Conservation (phyloP, 192 early-diverging fungal species). For the Funneliformis geosporum region DNA sequence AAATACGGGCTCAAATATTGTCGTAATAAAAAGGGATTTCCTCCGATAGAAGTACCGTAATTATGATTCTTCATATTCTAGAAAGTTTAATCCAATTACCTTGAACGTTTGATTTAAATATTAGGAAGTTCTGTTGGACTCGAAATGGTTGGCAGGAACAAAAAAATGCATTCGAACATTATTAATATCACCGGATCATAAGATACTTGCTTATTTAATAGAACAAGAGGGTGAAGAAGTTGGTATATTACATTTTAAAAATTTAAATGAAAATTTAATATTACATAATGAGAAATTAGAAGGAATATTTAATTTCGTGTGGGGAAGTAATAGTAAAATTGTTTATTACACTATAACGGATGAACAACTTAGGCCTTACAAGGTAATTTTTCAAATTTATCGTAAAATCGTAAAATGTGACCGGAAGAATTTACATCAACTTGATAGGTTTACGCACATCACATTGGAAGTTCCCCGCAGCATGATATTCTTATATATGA, state of each 20-base stretch:
- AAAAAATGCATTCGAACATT: constrained; percentile 53
- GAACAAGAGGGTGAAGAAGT: constrained; percentile 55
- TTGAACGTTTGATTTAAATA: no score
- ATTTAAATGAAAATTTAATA: constrained; percentile 38
- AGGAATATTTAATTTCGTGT: constrained; percentile 70
- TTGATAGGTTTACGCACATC: constrained; percentile 56
- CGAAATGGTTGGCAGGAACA: constrained; percentile 47
- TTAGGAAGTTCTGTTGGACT: constrained; percentile 55
- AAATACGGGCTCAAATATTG: constrained; percentile 53
- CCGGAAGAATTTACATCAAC: no score
- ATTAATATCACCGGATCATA: constrained; percentile 52
- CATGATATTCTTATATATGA: constrained; percentile 61
- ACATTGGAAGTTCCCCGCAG: constrained; percentile 49
- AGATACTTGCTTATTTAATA: constrained; percentile 54
- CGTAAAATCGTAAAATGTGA: no score
- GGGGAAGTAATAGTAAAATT: constrained; percentile 57
- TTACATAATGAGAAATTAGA: constrained; percentile 38
- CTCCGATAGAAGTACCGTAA: constrained; percentile 52
- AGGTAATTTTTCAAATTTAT: no score
- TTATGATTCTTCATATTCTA: no score
- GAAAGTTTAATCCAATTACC: no score
- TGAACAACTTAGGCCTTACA: constrained; percentile 66
- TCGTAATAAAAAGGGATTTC: constrained; percentile 39
- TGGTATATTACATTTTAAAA: constrained; percentile 53
- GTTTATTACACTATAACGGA: constrained; percentile 72